These are phyloP conservation scores for Noccaea caerulescens DNA, from an alignment of 345 rosid species.

Conservation along the genomic window DNA sequence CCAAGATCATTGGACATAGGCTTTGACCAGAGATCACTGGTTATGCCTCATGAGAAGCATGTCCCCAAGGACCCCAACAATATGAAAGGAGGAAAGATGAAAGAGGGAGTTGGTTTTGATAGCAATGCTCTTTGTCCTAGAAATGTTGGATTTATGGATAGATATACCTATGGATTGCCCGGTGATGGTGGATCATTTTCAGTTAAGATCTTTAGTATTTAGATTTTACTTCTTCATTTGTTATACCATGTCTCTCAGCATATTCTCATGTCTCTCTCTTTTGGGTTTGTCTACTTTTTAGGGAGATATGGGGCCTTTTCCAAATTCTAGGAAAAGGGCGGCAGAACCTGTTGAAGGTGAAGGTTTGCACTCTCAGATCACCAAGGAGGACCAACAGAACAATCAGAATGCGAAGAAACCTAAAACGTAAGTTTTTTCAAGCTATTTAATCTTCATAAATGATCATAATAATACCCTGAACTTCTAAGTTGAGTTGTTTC, in stretches of 20 bases:
- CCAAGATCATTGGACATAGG: neutral
- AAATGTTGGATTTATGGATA: conserved; percentile 58
- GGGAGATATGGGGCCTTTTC: conserved; percentile 60
- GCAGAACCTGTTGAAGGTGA: conserved; percentile 57
- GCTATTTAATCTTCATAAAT: neutral
- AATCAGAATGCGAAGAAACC: conserved; percentile 75
- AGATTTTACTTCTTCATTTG: neutral
- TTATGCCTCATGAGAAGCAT: neutral
- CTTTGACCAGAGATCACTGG: neutral
- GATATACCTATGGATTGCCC: conserved; percentile 50
- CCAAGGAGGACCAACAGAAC: conserved; percentile 73
- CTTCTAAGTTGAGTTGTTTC: conserved; percentile 3
- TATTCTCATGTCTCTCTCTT: neutral
- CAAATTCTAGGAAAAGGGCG: conserved; percentile 60
- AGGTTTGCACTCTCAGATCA: conserved; percentile 67
- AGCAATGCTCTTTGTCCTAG: conserved; percentile 50
- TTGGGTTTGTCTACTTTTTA: conserved; percentile 29
- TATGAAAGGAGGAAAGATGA: no score
- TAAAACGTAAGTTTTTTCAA: conserved; percentile 52
- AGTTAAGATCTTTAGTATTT: conserved; percentile 32
- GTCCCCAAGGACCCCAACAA: neutral
- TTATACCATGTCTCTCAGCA: neutral
- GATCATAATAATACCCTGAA: neutral
- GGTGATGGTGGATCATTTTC: neutral
- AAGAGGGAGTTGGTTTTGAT: neutral